Evolutionary conservation across 2,329 filamentous ascomycete species (phyloP).

Genomic region (Graphilbum ipis-grandicollis): DNA sequence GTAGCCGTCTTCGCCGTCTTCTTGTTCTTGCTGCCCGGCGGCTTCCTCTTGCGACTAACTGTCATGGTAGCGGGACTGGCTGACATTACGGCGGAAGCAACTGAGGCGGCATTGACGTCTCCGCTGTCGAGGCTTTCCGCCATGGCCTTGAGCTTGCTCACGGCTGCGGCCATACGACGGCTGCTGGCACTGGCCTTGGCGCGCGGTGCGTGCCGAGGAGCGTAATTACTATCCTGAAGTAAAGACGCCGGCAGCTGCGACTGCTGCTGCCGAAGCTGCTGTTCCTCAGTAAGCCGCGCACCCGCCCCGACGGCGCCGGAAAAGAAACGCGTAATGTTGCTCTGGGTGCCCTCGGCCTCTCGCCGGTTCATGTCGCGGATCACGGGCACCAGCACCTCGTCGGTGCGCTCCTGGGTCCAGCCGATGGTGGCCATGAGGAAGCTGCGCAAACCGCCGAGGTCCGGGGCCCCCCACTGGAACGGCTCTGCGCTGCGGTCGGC

Average conservation of each 20-base stretch:
- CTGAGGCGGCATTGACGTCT: too few relatives aligned
- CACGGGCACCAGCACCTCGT: slow-evolving; percentile 89
- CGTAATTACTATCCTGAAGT: slow-evolving; percentile 12
- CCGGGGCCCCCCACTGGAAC: slow-evolving; percentile 93
- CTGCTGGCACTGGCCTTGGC: slow-evolving; percentile 10
- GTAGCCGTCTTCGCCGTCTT: too few relatives aligned
- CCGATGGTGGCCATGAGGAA: slow-evolving; percentile 89
- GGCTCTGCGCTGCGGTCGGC: slow-evolving; percentile 62
- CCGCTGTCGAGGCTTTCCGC: too few relatives aligned
- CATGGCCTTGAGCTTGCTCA: slow-evolving; percentile 14
- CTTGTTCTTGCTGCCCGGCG: too few relatives aligned
- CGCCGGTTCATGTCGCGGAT: slow-evolving; percentile 88
- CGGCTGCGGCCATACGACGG: slow-evolving; percentile 16
- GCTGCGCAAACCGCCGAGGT: slow-evolving; percentile 64
- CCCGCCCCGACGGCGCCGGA: slow-evolving; percentile 40
- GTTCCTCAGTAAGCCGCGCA: slow-evolving; percentile 5
- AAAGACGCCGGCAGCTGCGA: slow-evolving; percentile 3
- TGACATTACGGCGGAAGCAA: too few relatives aligned
- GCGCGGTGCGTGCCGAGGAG: slow-evolving; percentile 12
- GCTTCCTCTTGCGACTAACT: too few relatives aligned
- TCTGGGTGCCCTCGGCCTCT: slow-evolving; percentile 79
- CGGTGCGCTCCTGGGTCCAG: slow-evolving; percentile 80
- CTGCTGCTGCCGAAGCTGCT: slow-evolving; percentile 3
- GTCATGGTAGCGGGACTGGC: too few relatives aligned
- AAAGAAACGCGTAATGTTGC: slow-evolving; percentile 91